Evolutionary conservation across 345 rosid species (phyloP), one percentile per base, ranked within the genome.

Genomic region (Pistacia integerrima): DNA sequence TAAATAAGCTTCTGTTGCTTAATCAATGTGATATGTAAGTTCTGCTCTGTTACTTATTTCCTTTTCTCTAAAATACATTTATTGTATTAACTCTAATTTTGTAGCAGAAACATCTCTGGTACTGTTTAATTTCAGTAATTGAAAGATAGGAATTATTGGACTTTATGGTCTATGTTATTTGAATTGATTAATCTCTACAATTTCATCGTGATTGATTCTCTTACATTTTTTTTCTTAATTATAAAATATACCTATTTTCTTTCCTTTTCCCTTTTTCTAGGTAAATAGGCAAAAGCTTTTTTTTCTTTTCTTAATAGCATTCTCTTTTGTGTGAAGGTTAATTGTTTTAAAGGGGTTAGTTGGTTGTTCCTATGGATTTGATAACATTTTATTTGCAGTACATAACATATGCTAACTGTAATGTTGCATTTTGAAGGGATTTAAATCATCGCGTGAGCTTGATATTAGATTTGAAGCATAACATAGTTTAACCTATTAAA

Each of bases 1-100:
- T 84, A 78, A 93, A 92, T 81, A 95, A 93, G 84, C 96, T 95
- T 60, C 30, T 84, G 81, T 85, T 90, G 76, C 93, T 95, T 62
- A 95, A 95, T 78, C 92, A 93, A 57, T 93, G 99, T 80, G 98
- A 90, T 17, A 81, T 88, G 97, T 92, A 81, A 87, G 97, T 82
- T 73, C 38, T 69, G 48, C 63, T 28, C 35, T 44, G 10, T 58
- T 30, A 51, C 51, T 73, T 59, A 30, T 20, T 52, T 64, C 38
- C 28, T 66, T 22, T 17, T 9, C 30, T 56, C 8, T 57, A 30
- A 22, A 11, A 62, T 17, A 36, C 69, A 60, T 48, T 38, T 67
- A 58, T 48, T 28, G 49, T 70, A 55, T 54, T 41, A 61, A 4
- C 33, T 30, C 17, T 13, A 22, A 64, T 54, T 41, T 56, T 48